These are phyloP conservation scores for Phytophthora hybrid DNA, from an alignment of 352 stramenopile species.

Conservation along the genomic window DNA sequence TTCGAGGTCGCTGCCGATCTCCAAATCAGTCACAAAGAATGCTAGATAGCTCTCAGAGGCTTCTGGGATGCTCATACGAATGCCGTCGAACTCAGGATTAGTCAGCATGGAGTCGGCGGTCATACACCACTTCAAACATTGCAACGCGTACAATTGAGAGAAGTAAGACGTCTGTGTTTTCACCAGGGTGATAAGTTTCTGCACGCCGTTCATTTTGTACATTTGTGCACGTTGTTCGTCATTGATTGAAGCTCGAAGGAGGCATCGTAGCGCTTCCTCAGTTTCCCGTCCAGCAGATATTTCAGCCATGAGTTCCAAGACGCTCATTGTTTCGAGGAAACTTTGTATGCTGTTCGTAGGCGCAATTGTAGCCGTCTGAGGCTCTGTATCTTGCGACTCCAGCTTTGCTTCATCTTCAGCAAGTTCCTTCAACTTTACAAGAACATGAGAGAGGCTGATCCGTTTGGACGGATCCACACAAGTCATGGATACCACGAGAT, in stretches of 20 bases:
- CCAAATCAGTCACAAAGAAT: neutral
- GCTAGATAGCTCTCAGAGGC: neutral
- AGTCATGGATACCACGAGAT: neutral
- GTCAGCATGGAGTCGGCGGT: conserved; percentile 3
- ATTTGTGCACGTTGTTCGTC: neutral
- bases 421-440: neutral
- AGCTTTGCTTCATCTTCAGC: neutral
- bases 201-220: neutral
- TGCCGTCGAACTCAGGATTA: neutral
- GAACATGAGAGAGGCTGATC: neutral
- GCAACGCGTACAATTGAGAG: neutral
- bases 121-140: neutral
- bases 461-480: neutral
- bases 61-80: neutral
- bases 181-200: neutral
- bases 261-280: neutral
- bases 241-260: neutral
- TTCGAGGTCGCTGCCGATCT: neutral
- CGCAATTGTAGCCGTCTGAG: no score
- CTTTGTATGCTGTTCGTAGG: neutral
- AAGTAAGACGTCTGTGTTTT: neutral
- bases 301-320: neutral
- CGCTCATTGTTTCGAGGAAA: neutral
- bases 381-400: neutral
- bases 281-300: neutral